Base-by-base conservation (phyloP, 192 early-diverging fungal genomes). In the Chytriomyces confervae region DNA sequence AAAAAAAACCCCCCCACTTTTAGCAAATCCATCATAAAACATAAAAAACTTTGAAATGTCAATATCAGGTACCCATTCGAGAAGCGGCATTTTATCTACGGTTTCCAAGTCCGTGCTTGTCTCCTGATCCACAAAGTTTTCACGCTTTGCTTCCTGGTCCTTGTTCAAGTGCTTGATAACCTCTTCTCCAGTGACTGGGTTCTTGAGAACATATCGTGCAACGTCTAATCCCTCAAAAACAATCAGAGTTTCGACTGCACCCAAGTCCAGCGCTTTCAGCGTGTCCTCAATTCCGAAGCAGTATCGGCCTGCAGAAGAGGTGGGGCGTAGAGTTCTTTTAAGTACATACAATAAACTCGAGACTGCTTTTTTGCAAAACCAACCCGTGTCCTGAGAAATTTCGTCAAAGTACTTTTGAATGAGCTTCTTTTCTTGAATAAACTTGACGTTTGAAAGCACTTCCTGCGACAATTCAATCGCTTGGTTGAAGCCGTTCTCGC, bases 401-500 rank as follows among this genome's bases (percentile, higher is more conserved):
- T 97, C 95, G 82, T 96, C 94, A 87, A 99, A 99, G 90, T 95
- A 98, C 82, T 92, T 90, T 66, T 89, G 87, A 79, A 99, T 96
- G 50, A 99, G 91, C 82, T 96, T 94, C 89, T 98, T 97, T 88
- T 99, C 98, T 86, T 98, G 97, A 65, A 99, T 92, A 77, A 99
- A 96, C 89, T 99, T 98, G 83, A 98, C 95, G 81, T 98, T 98
- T 79, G 92, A 87, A 45, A 99, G 87, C 44, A 93, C 88, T 83
- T 98, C 96, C 65, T 92, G 92, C 73, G 93, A 91, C 75, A 99
- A 87, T 60, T 94, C 93, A 78, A 99, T 99, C 11, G 97, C 97
- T 86, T 97, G 89, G 88, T 97, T 96, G 84, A 99, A 99, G 6
- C 97, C 97, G 86, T 98, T 97, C 85, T 98, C 97, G 66, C 97